Evolutionary conservation across 2,329 filamentous ascomycete genomes (phyloP), one percentile per base, ranked within the genome.

Genomic region (Colletotrichum liaoningense): DNA sequence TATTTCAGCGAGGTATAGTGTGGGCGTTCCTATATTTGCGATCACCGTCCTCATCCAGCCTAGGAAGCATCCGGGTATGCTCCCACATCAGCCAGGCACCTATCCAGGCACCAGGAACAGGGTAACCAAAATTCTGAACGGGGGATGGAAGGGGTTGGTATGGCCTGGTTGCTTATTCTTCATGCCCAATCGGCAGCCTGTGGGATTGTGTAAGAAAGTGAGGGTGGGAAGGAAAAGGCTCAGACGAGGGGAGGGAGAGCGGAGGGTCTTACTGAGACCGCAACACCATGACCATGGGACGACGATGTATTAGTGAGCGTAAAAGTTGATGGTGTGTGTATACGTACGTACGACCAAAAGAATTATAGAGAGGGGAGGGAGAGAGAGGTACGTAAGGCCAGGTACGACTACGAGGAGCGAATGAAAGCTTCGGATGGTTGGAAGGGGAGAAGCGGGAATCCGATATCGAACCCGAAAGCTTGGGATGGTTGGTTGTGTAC

Each of bases 401-500:
- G 11, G 42, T 49, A 49, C 42, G 42, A 22, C 42, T 49, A 49
- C 42, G 42, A 16, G 11, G 33, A 33, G 8, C 26, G 24, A 38
- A n/a, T 28, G 49, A 59, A 28, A 59, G 49, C n/a, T 56, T 49
- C 24, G 22, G 19, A 56, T 28, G 65, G 28, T 35, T 28, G 12
- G 24, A 24, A 30, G n/a, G 35, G 26, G 56, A 22, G 30, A 54
- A n/a, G 22, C 54, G 42, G 64, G 42, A 63, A 59, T 69, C 66
- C 65, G 54, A 72, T 55, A 64, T 69, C 59, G 54, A 72, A 57
- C 54, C 66, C 33, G 66, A 64, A 72, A 55, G 59, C n/a, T 72
- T 69, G 59, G 49, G 63, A 70, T 54, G 67, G 9, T 30, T 60
- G 24, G 30, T 33, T 60, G 42, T 57, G 30, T 26, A 24, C 26